Conservation (phyloP, 192 early-diverging fungal species). For the Coemansia sp. region DNA sequence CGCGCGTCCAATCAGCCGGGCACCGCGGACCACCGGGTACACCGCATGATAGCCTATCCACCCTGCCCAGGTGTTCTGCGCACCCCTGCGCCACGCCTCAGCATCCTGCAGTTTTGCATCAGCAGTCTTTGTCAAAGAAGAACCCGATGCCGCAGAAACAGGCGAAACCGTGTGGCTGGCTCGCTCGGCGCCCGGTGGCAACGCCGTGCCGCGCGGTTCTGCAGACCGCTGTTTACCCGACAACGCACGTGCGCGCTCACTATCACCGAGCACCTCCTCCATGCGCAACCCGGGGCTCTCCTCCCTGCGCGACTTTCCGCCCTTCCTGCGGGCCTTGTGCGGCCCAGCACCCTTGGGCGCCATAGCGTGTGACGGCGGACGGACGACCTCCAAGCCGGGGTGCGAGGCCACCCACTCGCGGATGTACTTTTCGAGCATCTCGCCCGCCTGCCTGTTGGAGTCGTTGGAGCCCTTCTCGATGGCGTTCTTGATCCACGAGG, state of each 20-base stretch:
- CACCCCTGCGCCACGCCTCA: slow-evolving; percentile 12
- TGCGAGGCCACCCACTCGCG: slow-evolving; percentile 43
- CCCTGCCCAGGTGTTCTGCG: slow-evolving; percentile 23
- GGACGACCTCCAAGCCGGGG: slow-evolving; percentile 40
- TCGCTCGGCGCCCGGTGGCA: background rate
- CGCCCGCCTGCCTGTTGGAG: slow-evolving; percentile 51
- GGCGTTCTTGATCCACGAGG: slow-evolving; percentile 51
- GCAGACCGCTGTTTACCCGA: background rate
- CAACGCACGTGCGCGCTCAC: background rate
- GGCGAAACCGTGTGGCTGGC: background rate
- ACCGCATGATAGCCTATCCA: slow-evolving; percentile 27
- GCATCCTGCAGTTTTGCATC: slow-evolving; percentile 1
- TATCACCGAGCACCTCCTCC: slow-evolving; percentile 40
- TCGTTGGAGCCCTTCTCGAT: slow-evolving; percentile 53
- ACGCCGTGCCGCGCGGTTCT: too few relatives aligned
- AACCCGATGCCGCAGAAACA: background rate
- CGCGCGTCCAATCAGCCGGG: background rate
- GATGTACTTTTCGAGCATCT: slow-evolving; percentile 43
- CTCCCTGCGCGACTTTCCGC: slow-evolving; percentile 18
- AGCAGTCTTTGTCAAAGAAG: background rate
- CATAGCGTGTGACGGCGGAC: slow-evolving; percentile 3
- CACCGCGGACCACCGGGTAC: slow-evolving; percentile 12
- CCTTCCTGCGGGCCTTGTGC: slow-evolving; percentile 14
- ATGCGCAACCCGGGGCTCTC: slow-evolving; percentile 48
- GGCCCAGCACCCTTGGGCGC: slow-evolving; percentile 3